Evolutionary conservation across 179 eudicot species (phyloP), one percentile per base, ranked within the genome.

Genomic region (Drosera spatulata): DNA sequence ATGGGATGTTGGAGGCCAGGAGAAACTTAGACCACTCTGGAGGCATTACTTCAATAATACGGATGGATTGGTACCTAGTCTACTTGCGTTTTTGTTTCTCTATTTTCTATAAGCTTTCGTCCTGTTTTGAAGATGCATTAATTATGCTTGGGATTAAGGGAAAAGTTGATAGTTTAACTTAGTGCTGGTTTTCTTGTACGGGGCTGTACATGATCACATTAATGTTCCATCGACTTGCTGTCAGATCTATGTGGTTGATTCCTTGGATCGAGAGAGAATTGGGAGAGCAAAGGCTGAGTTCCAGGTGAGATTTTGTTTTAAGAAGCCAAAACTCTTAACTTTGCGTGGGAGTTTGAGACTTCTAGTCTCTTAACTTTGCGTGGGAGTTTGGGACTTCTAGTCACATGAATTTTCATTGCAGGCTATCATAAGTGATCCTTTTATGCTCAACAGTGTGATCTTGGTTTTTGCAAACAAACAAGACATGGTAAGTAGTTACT

Each of bases 1-100:
- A 58, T 93, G 99, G 99, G 99, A 93, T 81, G 99, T 89, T 49
- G 99, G 99, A 6, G 99, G 99, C 33, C 99, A 93, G 78, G 99
- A 93, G 77, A 93, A 93, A 65, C 79, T 93, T 45, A 79, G 97
- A 69, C 99, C 97, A 65, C 79, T 93, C 41, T 89, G 97, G 99
- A 89, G 99, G 87, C 99, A 93, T 80, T 93, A 93, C 81, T 93
- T 93, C 70, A 89, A 82, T 80, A 90, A 93, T 66, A 93, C 97
- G 6, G 95, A 93, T 83, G 99, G 96, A 64, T 84, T 93, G 90
- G 99, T 93, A 81, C 61, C 59, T 54, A 50, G 60, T 51, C 51
- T 37, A 51, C 11, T 10, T 49, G 37, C 8, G 45, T 22, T 43
- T 6, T 41, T 60, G 5, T 60, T 48, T 63, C 41, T 6, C 40